These are phyloP conservation scores for Fomitopsis schrenkii DNA, from an alignment of 1,284 basidiomycete species.

Conservation along the genomic window DNA sequence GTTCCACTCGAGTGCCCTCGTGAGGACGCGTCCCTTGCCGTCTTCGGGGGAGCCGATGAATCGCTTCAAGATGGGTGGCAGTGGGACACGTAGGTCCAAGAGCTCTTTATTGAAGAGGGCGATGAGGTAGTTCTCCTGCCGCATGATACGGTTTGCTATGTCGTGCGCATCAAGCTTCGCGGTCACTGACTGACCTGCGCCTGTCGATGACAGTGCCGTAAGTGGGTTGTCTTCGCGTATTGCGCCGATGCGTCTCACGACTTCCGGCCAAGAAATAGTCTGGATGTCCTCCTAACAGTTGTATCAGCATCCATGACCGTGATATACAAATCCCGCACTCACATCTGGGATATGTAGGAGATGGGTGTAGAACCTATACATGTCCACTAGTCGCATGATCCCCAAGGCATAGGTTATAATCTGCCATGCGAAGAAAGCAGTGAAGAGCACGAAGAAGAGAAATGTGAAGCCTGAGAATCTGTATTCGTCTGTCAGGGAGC, in stretches of 20 bases:
- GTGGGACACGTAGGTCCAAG: conserved; percentile 81
- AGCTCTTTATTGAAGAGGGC: conserved; percentile 97
- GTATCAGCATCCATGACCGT: neutral
- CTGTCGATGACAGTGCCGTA: conserved; percentile 76
- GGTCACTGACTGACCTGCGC: conserved; percentile 45
- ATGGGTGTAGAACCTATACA: conserved; percentile 90
- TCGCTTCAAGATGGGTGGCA: conserved; percentile 54
- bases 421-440: conserved; percentile 78
- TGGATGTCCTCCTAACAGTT: conserved; percentile 83
- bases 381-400: conserved; percentile 77
- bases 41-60: conserved; percentile 46
- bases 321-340: conserved; percentile 32
- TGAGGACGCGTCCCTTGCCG: conserved; percentile 73
- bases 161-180: conserved; percentile 96
- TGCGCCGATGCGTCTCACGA: conserved; percentile 84
- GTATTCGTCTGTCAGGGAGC: conserved; percentile 7
- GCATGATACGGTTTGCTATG: conserved; percentile 93
- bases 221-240: conserved; percentile 90
- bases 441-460: conserved; percentile 80
- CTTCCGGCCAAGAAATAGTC: conserved; percentile 94
- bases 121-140: conserved; percentile 97
- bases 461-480: conserved; percentile 83
- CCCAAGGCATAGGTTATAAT: conserved; percentile 60
- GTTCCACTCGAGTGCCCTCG: conserved; percentile 94
- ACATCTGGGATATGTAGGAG: conserved; percentile 78